Conservation (phyloP, 2,329 filamentous ascomycete species). For the Arthrobotrys megalospora region DNA sequence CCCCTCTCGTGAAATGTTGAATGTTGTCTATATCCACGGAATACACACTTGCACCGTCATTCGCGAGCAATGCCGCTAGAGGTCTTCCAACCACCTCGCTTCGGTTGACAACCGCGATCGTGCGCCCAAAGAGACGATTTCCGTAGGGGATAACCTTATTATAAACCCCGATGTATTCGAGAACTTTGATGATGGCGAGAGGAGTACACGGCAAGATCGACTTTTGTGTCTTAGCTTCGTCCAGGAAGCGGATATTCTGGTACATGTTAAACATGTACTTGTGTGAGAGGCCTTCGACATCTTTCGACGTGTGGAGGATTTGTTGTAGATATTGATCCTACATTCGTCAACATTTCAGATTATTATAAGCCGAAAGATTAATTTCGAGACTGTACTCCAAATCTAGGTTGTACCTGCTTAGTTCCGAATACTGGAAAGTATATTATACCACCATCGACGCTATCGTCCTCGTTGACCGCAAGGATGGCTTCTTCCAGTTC, state of each 20-base stretch:
- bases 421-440: conserved; percentile 95
- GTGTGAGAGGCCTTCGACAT: conserved; percentile 95
- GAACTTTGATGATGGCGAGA: conserved; percentile 94
- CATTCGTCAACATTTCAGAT: not conserved
- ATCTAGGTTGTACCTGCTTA: conserved; percentile 66
- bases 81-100: conserved; percentile 96
- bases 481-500: conserved; percentile 90
- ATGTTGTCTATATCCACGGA: conserved; percentile 93
- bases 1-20: conserved; percentile 90
- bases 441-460: conserved; percentile 79
- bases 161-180: conserved; percentile 96
- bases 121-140: conserved; percentile 92
- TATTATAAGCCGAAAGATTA: too few species aligned
- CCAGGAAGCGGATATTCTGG: conserved; percentile 95
- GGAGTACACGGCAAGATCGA: conserved; percentile 96
- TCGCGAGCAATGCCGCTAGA: conserved; percentile 90
- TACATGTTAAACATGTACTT: conserved; percentile 99
- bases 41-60: conserved; percentile 96
- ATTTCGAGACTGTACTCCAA: not conserved
- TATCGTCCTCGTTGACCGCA: conserved; percentile 82
- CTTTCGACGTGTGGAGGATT: conserved; percentile 89
- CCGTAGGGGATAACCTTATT: conserved; percentile 93
- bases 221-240: conserved; percentile 84
- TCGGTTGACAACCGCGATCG: conserved; percentile 95
- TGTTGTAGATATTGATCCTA: conserved; percentile 96